phyloP scores from a whole-genome alignment of 495 filamentous ascomycete genomes.

The Penicillium malachiteum region DNA sequence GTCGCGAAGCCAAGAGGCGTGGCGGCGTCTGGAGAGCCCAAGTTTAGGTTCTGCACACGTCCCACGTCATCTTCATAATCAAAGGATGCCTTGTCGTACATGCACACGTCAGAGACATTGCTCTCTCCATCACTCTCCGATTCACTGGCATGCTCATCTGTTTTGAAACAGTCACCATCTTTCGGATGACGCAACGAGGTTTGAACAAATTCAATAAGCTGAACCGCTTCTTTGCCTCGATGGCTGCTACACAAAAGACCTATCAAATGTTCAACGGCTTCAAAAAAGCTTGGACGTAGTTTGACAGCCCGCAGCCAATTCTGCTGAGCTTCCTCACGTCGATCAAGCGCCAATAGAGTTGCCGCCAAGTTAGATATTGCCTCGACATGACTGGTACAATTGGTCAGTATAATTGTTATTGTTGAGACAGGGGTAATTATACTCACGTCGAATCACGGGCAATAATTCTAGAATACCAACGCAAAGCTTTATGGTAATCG shows the following conservation, averaged over 20 bases:
- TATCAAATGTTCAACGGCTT: conserved; percentile 94
- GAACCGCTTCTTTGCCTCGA: conserved; percentile 80
- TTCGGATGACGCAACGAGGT: conserved; percentile 59
- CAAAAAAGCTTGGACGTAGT: conserved; percentile 84
- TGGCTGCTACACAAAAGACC: conserved; percentile 81
- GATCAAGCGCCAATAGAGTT: conserved; percentile 78
- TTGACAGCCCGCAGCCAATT: conserved; percentile 85
- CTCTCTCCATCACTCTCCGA: conserved; percentile 55
- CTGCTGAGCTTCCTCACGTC: conserved; percentile 78
- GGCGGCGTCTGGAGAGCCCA: conserved; percentile 28
- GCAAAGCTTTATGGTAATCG: conserved; percentile 78
- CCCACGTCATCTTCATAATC: conserved; percentile 56
- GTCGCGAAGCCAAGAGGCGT: conserved; percentile 63
- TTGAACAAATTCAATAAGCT: conserved; percentile 89
- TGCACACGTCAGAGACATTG: conserved; percentile 46
- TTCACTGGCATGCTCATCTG: conserved; percentile 56
- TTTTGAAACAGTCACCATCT: conserved; percentile 47
- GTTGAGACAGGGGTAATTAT: conserved; percentile 6
- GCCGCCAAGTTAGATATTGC: conserved; percentile 93
- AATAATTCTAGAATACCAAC: conserved; percentile 87
- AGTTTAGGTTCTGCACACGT: conserved; percentile 20
- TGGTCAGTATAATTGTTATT: background rate
- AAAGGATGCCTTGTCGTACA: conserved; percentile 56
- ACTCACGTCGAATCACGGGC: conserved; percentile 75
- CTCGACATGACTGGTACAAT: conserved; percentile 73